Conservation (phyloP, 129 eudicot genomes). For the Helianthus tuberosus region DNA sequence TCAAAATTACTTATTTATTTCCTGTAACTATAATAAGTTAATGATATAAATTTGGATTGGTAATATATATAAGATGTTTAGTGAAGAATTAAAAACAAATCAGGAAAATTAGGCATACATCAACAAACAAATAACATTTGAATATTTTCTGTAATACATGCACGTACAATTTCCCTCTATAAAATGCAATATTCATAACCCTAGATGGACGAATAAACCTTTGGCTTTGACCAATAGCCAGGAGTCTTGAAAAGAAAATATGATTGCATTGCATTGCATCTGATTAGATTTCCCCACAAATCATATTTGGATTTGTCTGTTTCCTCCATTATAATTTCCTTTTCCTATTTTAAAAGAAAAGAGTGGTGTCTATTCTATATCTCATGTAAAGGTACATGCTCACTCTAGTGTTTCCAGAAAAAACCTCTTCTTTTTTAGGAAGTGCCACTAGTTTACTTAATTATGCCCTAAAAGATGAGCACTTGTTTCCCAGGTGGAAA, state of each 20-base stretch:
- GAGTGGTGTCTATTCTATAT: slow-evolving; percentile 6
- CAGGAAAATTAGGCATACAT: neutral
- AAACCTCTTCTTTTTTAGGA: slow-evolving; percentile 25
- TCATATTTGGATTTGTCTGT: slow-evolving; percentile 29
- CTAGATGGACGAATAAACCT: slow-evolving; percentile 31
- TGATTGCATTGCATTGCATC: slow-evolving; percentile 8
- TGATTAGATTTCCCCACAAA: slow-evolving; percentile 33
- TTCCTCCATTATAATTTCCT: slow-evolving; percentile 22
- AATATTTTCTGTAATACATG: slow-evolving; percentile 20
- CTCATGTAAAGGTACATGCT: slow-evolving; percentile 35
- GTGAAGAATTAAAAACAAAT: neutral
- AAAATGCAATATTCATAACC: slow-evolving; percentile 28
- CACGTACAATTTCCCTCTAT: slow-evolving; percentile 20
- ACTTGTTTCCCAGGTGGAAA: slow-evolving; percentile 21
- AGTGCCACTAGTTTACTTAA: slow-evolving; percentile 38
- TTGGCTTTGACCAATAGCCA: slow-evolving; percentile 31
- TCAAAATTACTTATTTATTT: neutral
- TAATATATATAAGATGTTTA: no score
- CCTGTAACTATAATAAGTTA: neutral
- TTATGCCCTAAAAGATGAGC: slow-evolving; percentile 40
- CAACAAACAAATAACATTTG: neutral
- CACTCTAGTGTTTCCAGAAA: slow-evolving; percentile 25
- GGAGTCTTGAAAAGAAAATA: neutral
- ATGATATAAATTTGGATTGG: neutral
- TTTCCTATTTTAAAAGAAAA: slow-evolving; percentile 11